Percentiles rank a stretch among this genome's conserved stretches.
Evolutionary conservation across 2,329 filamentous ascomycete genomes (phyloP).

Genomic region (Fusarium tjaetaba): DNA sequence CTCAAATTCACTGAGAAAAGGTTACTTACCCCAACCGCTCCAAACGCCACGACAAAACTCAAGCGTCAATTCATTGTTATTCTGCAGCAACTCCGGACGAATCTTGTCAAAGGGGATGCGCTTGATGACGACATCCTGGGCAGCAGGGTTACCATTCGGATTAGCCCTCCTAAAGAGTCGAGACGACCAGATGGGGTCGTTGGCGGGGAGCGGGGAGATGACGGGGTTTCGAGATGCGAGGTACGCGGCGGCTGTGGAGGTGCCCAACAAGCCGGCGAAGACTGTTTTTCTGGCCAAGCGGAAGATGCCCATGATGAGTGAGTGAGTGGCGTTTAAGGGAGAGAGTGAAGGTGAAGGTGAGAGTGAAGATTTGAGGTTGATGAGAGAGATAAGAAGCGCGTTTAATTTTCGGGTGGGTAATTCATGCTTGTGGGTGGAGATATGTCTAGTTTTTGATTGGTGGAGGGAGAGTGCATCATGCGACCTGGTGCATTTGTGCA

Average conservation of each 20-base stretch:
- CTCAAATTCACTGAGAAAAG: neutral
- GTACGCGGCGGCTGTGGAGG: conserved; percentile 60
- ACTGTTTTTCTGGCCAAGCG: conserved; percentile 59
- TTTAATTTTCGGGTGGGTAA: conserved; percentile 17
- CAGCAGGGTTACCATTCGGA: conserved; percentile 68
- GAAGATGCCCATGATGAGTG: conserved; percentile 62
- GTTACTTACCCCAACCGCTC: conserved; percentile 67
- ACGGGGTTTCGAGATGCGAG: conserved; percentile 64
- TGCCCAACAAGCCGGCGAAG: conserved; percentile 58
- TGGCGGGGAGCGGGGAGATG: conserved; percentile 64
- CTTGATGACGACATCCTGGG: conserved; percentile 72
- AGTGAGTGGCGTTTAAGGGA: neutral
- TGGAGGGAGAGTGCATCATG: neutral
- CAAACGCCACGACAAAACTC: conserved; percentile 75
- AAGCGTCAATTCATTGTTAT: conserved; percentile 66
- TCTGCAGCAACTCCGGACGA: conserved; percentile 70
- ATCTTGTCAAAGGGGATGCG: conserved; percentile 71
- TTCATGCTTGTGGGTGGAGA: conserved; percentile 13
- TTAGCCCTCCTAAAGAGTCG: conserved; percentile 68
- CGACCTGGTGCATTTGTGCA: conserved; percentile 2
- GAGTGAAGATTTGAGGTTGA: neutral
- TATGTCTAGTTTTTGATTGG: conserved; percentile 4
- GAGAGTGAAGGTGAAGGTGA: neutral
- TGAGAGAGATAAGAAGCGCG: conserved; percentile 26
- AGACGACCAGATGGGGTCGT: conserved; percentile 70